Conservation (phyloP, 495 filamentous ascomycete genomes). For the Aspergillus asperescens region DNA sequence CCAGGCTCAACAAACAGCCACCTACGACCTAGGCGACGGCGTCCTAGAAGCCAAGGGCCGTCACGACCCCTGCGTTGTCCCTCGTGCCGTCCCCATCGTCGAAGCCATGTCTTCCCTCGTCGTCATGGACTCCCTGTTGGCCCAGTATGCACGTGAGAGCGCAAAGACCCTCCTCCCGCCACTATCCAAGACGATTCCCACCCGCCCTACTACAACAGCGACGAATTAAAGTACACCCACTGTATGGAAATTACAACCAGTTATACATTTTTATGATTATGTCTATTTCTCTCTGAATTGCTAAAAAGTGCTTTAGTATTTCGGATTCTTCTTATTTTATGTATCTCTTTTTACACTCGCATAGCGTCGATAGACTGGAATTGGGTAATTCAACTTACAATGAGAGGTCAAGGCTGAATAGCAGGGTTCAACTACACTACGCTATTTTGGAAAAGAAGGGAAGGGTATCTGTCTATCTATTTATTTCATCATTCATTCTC, state of each 20-base stretch:
- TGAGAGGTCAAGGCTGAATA: not conserved
- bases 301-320: slow-evolving; percentile 1
- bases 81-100: slow-evolving; percentile 90
- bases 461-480: not conserved
- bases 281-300: not conserved
- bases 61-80: slow-evolving; percentile 94
- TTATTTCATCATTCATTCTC: slow-evolving; percentile 8
- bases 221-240: slow-evolving; percentile 1
- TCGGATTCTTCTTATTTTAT: not conserved
- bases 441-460: not conserved
- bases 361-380: slow-evolving; percentile 10
- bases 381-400: not conserved
- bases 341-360: not conserved
- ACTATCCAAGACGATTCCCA: slow-evolving; percentile 36
- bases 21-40: slow-evolving; percentile 71
- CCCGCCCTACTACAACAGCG: slow-evolving; percentile 21
- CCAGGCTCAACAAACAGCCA: slow-evolving; percentile 79
- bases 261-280: slow-evolving; percentile 3
- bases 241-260: not conserved
- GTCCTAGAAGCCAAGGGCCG: slow-evolving; percentile 87
- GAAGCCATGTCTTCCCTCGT: slow-evolving; percentile 93
- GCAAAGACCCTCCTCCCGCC: slow-evolving; percentile 40
- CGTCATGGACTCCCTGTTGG: slow-evolving; percentile 85
- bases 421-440: not conserved
- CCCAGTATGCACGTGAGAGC: slow-evolving; percentile 67